Base-by-base conservation (phyloP, 2,329 filamentous ascomycete species). In the Fusarium ramigenum region DNA sequence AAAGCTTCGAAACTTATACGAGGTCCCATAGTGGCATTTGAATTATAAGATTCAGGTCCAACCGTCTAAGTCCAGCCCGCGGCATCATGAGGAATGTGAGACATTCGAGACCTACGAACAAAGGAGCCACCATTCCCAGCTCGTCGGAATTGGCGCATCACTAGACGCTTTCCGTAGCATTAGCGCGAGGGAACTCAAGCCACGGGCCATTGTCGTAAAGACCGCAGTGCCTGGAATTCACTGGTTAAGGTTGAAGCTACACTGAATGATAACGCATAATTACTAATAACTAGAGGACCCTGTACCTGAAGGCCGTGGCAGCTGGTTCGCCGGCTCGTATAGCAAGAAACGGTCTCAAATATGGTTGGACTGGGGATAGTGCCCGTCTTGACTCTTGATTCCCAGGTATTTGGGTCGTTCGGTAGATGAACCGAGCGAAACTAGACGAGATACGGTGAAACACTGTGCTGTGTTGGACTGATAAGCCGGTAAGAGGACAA, bases 101-200 rank as follows among this genome's bases (percentile, higher is more conserved):
- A n/a, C n/a, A 62, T 32, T 69, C 57, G 37, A 69, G 66, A 36
- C 66, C 49, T n/a, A 36, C 21, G 4, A 46, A n/a, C 34, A 44
- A 54, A 12, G 21, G 28, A 44, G 57, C 14, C 64, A 63, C 66
- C 23, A 69, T 69, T 40, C 66, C 64, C 66, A 54, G 42, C n/a
- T 69, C 49, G 49, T 63, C 8, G 9, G 23, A 23, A 18, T 36
- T 39, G 16, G 32, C 21, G 36, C 23, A 63, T 39, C 43, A 36
- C 65, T 69, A 69, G 49, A 42, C 56, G 23, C 14, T 36, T 69
- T 50, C 57, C 64, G 64, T 63, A 23, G n/a, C 11, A 19, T 36
- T 28, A 23, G 42, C 50, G 39, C 16, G 18, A 28, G n/a, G n/a
- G 19, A 12, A 14, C 30, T n/a, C 25, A 28, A 43, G 25, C 57